Conservation (phyloP, 2,329 filamentous ascomycete species). For the Bisporella sp. region DNA sequence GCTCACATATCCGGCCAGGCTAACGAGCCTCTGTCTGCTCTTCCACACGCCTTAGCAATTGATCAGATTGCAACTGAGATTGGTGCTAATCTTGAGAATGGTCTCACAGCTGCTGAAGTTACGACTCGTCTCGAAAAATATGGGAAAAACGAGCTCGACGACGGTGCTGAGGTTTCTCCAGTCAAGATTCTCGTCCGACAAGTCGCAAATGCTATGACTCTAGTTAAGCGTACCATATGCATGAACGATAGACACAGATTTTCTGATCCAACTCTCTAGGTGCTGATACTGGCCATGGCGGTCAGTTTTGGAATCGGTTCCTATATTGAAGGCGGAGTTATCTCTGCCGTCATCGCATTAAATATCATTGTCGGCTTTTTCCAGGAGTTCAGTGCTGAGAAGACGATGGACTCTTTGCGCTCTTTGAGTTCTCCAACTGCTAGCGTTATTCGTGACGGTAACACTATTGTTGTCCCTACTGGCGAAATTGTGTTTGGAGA, state of each 20-base stretch:
- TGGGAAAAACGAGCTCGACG: slow-evolving; percentile 58
- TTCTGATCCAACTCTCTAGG: slow-evolving; percentile 30
- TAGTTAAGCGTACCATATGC: slow-evolving; percentile 33
- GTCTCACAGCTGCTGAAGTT: slow-evolving; percentile 48
- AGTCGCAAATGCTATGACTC: slow-evolving; percentile 62
- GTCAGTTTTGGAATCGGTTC: slow-evolving; percentile 51
- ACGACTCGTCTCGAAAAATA: slow-evolving; percentile 46
- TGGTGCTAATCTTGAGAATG: slow-evolving; percentile 46
- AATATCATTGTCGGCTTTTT: slow-evolving; percentile 52
- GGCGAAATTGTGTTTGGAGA: slow-evolving; percentile 50
- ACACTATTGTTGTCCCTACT: slow-evolving; percentile 43
- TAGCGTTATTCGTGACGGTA: slow-evolving; percentile 42
- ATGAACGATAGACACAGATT: neutral
- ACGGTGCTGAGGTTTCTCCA: slow-evolving; percentile 51
- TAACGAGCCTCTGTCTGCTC: slow-evolving; percentile 48
- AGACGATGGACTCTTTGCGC: slow-evolving; percentile 45
- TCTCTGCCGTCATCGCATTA: slow-evolving; percentile 48
- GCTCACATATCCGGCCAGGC: slow-evolving; percentile 36
- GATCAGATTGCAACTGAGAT: slow-evolving; percentile 48
- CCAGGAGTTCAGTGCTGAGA: slow-evolving; percentile 45
- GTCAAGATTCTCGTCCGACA: slow-evolving; percentile 59
- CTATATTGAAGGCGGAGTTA: slow-evolving; percentile 54
- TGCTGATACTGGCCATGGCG: slow-evolving; percentile 49
- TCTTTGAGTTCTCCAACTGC: slow-evolving; percentile 43
- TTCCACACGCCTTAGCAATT: slow-evolving; percentile 55